Evolutionary conservation across 768 basidiomycete species (phyloP).

Genomic region (Lentinula lateritia): DNA sequence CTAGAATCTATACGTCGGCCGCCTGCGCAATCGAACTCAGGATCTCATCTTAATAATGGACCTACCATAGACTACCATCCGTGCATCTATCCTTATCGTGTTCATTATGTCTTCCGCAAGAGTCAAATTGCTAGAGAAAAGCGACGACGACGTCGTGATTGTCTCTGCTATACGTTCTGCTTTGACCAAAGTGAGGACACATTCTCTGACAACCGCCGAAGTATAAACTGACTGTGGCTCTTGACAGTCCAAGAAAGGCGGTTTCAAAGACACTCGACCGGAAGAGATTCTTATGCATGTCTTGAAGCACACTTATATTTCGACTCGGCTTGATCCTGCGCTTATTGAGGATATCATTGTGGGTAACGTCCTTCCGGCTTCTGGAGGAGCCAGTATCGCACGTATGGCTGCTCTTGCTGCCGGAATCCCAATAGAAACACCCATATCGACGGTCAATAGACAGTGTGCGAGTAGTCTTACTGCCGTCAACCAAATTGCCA

Average conservation of each 20-base stretch:
- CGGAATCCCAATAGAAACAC: slow-evolving; percentile 72
- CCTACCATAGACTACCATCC: too few species aligned
- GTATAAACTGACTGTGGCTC: not conserved
- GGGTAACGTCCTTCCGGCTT: slow-evolving; percentile 86
- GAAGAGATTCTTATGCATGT: slow-evolving; percentile 78
- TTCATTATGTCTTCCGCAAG: slow-evolving; percentile 29
- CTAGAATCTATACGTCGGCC: too few species aligned
- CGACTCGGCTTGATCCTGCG: slow-evolving; percentile 66
- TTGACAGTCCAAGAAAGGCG: slow-evolving; percentile 70
- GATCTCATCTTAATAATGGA: not conserved
- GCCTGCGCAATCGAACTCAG: too few species aligned
- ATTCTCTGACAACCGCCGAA: not conserved
- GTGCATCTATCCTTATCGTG: not conserved
- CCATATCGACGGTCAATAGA: slow-evolving; percentile 81
- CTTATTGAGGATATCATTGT: slow-evolving; percentile 82
- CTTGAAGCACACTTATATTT: slow-evolving; percentile 67
- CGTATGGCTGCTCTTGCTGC: slow-evolving; percentile 88
- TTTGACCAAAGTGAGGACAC: slow-evolving; percentile 70
- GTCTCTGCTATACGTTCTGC: slow-evolving; percentile 86
- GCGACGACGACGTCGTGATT: slow-evolving; percentile 87
- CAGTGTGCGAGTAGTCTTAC: slow-evolving; percentile 88
- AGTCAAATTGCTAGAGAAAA: slow-evolving; percentile 63
- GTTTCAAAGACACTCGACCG: slow-evolving; percentile 86
- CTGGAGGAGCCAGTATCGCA: slow-evolving; percentile 74
- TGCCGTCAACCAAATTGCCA: slow-evolving; percentile 78